Conservation (phyloP, 2,329 filamentous ascomycete species). For the Aspergillus proliferans region DNA sequence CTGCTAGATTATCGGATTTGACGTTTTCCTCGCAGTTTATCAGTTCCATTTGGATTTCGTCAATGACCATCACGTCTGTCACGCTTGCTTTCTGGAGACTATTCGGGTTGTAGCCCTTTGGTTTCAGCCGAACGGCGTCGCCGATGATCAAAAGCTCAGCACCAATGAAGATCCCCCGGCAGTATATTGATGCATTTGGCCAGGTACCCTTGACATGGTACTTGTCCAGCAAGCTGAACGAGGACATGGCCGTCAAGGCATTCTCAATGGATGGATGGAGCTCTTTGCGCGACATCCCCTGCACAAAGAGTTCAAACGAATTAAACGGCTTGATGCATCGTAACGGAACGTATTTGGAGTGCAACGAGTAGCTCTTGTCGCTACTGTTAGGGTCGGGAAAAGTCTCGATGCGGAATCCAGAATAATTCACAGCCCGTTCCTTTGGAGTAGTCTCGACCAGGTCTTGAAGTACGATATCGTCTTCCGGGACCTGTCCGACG, state of each 20-base stretch:
- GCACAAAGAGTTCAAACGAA: constrained; percentile 48
- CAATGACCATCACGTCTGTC: constrained; percentile 50
- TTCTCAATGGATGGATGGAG: constrained; percentile 51
- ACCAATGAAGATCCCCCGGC: constrained; percentile 51
- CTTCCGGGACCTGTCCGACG: constrained; percentile 47
- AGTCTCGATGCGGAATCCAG: constrained; percentile 54
- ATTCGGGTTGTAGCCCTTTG: constrained; percentile 18
- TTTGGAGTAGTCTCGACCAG: constrained; percentile 37
- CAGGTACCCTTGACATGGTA: constrained; percentile 49
- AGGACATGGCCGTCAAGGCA: constrained; percentile 49
- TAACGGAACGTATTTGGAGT: constrained; percentile 51
- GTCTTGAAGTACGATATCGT: constrained; percentile 41
- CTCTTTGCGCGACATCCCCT: constrained; percentile 31
- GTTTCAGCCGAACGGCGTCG: constrained; percentile 49
- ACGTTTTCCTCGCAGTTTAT: constrained; percentile 44
- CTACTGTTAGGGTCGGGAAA: constrained; percentile 46
- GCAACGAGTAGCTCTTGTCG: constrained; percentile 48
- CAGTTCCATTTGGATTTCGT: constrained; percentile 47
- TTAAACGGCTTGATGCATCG: constrained; percentile 51
- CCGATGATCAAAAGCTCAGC: constrained; percentile 50
- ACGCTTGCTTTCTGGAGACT: constrained; percentile 19
- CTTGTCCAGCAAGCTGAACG: constrained; percentile 48
- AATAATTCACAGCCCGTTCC: constrained; percentile 41
- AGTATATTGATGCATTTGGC: constrained; percentile 50
- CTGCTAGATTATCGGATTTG: constrained; percentile 41